A percentile compares a stretch with the other conserved stretches of the same genome.
Evolutionary conservation across 140 eudicot species (phyloP).

Genomic region (Stevia rebaudiana): DNA sequence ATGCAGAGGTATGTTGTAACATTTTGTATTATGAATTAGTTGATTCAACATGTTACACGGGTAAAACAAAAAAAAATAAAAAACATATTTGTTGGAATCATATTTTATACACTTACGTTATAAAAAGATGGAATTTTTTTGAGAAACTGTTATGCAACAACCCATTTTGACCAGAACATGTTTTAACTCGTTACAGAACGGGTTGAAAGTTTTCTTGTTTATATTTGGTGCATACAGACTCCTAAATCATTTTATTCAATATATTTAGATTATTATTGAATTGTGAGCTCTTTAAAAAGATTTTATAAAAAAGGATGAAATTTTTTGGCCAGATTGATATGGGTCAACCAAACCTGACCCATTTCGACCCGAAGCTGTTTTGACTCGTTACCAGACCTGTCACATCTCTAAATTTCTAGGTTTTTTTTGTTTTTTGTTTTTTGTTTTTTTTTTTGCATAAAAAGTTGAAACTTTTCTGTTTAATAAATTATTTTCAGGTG

Average conservation of each 20-base stretch:
- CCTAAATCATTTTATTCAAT: no score
- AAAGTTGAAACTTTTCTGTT: not conserved
- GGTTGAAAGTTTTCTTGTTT: no score
- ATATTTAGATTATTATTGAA: no score
- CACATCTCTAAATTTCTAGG: no score
- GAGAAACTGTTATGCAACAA: no score
- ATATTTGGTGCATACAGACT: no score
- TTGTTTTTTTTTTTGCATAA: no score
- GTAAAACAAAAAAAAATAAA: not conserved
- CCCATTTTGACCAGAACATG: no score
- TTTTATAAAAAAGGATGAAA: not conserved
- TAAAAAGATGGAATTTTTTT: not conserved
- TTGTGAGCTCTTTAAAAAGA: no score
- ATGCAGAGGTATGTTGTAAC: constrained; percentile 59
- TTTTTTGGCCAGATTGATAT: not conserved
- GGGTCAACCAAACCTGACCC: not conserved
- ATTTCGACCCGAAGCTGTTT: not conserved
- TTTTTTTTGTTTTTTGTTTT: no score
- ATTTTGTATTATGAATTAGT: not conserved
- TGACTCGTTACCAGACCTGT: not conserved
- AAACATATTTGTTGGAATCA: not conserved
- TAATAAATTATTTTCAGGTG: constrained; percentile 46
- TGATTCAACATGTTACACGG: not conserved
- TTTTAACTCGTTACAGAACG: no score
- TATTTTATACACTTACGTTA: not conserved